Evolutionary conservation across 192 early-diverging fungal species (phyloP), one percentile per base, ranked within the genome.

Genomic region (Linnemannia exigua): DNA sequence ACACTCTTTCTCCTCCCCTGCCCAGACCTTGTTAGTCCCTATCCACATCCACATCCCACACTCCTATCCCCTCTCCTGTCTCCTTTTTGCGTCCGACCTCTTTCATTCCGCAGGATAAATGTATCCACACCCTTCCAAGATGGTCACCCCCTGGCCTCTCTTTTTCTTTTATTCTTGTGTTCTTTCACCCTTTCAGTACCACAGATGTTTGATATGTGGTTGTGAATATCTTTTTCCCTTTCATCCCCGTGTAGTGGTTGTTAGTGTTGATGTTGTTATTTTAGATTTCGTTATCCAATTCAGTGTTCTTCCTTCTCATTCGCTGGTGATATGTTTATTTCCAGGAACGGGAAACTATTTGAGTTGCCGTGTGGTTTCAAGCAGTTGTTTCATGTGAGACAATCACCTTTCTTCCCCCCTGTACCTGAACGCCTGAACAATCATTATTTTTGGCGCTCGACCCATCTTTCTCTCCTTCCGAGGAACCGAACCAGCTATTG

Each of bases 301-400:
- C 41, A 44, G 9, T 44, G 9, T 44, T 44, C 41, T 44, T 9
- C 9, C 41, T 31, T 5, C 28, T 31, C 12, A 38, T 41, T 70
- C 38, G 36, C 68, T 20, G 11, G 33, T 38, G 68, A 41, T 41
- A 38, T 41, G 9, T 41, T 48, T 72, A 28, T 72, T 67, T 77
- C 67, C 75, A 77, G 75, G 75, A 44, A 77, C 75, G 47, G 67
- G 47, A 67, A 70, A 70, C 33, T 38, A 22, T 38, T 36, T 38
- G 38, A 19, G 68, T 70, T 70, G 33, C 68, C 36, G 68, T 70
- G 68, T 36, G 38, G 68, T 70, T 70, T 70, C 36, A 41, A 38
- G 37, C 36, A 70, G 36, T 70, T 70, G 68, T 36, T 36, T 70
- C 38, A n/a, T 36, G 68, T 70, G 33, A 70, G 38, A 70, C 68